Base-by-base conservation (phyloP, 805 yeast genomes). In the Candida maesae region DNA sequence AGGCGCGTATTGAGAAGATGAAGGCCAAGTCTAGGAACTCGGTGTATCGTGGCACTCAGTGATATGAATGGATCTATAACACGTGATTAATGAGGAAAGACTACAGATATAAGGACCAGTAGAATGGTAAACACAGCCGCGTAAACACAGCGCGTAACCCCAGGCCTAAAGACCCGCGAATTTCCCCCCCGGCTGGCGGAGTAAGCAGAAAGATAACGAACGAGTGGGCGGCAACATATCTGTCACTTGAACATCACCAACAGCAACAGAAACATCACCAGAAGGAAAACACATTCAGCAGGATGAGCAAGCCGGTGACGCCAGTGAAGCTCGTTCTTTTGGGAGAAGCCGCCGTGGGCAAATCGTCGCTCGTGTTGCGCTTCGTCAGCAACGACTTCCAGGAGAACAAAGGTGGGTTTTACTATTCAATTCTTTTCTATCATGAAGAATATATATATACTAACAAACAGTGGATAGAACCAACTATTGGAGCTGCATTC, bases 341-440 rank as follows among this genome's bases (percentile, higher is more conserved):
- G 34, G 99, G 99, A 21, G 99, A 91, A 60, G 97, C 97, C 1
- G 99, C 99, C 0, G 99, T 91, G 14, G 99, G 99, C 39, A 91
- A 91, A 60, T 87, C 96, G 4, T 87, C 96, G 6, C 73, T 91
- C 24, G 98, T 91, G 26, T 72, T 91, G 51, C 74, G 98, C 51
- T 91, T 91, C 64, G 98, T 91, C 32, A 81, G 89, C 49, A 88
- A 91, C 63, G 97, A 91, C 59, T 91, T 91, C 65, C 96, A 93
- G 63, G 98, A 90, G 63, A 90, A 91, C 65, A 90, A 91, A 60
- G 69, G 68, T 64, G 39, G 25, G 65, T 54, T 11, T 21, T 10
- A 21, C 24, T 7, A 10, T 10, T 8, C 24, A 7, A 21, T 6
- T 12, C 33, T 7, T 18, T 18, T 14, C 21, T 14, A 5, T n/a